Evolutionary conservation across 192 early-diverging fungal species (phyloP), one percentile per base, ranked within the genome.

Genomic region (Endogone sp.): DNA sequence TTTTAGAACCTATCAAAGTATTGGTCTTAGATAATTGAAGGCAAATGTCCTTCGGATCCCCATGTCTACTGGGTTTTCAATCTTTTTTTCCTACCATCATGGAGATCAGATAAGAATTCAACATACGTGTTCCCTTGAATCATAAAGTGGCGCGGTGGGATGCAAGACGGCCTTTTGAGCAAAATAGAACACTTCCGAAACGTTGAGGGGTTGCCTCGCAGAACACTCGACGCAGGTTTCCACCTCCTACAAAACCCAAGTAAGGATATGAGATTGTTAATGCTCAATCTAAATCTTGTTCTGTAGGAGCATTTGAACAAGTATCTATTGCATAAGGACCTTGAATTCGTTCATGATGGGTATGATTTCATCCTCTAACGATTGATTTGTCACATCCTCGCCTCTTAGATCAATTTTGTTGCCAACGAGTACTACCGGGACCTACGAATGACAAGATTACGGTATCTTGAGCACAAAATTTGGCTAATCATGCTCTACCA

Each of bases 321-420:
- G n/a, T n/a, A n/a, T n/a, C n/a, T 63, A 62, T 49, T 30, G 2
- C 6, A 3, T 29, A 27, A 10, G 22, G 25, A 89, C 90, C 86
- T 95, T 96, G 84, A 96, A 99, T 76, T 99, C 98, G 82, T 94
- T 96, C 98, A 99, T 99, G 55, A 99, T 94, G 2, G 96, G 96
- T 63, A 93, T 91, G 6, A 99, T 91, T 71, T 98, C 94, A 63
- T 95, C 94, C 78, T 98, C 95, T 49, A 99, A 75, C 61, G 85
- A 84, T 28, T 93, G 89, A 75, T 92, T 95, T 26, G 90, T 87
- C 56, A 91, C 79, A 70, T 93, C 89, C 32, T 90, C 88, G n/a
- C 93, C 95, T 26, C 93, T 78, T 54, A 93, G 66, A 77, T 96
- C 95, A 57, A 94, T 93, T 70, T 96, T 95, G 77, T 95, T 96